These are phyloP conservation scores for Pinguiococcus pyrenoidosus DNA, from an alignment of 108 stramenopile species.

Conservation along the genomic window DNA sequence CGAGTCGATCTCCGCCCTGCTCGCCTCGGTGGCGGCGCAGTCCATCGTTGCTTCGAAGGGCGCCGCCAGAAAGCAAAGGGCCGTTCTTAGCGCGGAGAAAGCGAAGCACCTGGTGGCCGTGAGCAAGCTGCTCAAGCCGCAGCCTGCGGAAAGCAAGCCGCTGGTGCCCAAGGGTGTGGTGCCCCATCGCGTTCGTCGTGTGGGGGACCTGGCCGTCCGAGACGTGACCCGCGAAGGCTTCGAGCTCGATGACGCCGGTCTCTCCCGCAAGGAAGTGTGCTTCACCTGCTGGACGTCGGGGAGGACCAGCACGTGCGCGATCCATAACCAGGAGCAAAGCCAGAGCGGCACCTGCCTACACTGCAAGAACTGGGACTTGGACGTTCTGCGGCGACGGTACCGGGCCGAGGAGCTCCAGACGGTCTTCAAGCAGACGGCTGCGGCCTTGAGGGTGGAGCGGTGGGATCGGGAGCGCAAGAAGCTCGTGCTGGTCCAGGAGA, in stretches of 20 bases:
- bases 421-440: constrained; percentile 29
- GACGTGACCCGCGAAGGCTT: constrained; percentile 39
- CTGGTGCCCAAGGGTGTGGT: constrained; percentile 5
- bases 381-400: constrained; percentile 45
- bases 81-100: neutral
- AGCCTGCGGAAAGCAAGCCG: neutral
- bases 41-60: neutral
- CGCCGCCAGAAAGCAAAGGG: neutral
- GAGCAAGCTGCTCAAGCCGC: neutral
- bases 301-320: constrained; percentile 28
- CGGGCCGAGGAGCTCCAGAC: constrained; percentile 59
- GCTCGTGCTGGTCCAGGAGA: constrained; percentile 37
- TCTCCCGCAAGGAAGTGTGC: constrained; percentile 27
- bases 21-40: constrained; percentile 14
- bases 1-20: constrained; percentile 49
- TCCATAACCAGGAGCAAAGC: constrained; percentile 14
- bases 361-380: constrained; percentile 57
- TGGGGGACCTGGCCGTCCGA: constrained; percentile 27
- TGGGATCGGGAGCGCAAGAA: constrained; percentile 34
- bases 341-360: constrained; percentile 26
- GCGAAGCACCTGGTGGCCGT: neutral
- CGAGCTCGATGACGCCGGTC: constrained; percentile 1
- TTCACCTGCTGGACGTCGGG: constrained; percentile 65
- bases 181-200: neutral
- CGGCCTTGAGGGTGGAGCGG: constrained; percentile 32